Conservation (phyloP, 164 flowering plant genomes). For the Malania oleifera region DNA sequence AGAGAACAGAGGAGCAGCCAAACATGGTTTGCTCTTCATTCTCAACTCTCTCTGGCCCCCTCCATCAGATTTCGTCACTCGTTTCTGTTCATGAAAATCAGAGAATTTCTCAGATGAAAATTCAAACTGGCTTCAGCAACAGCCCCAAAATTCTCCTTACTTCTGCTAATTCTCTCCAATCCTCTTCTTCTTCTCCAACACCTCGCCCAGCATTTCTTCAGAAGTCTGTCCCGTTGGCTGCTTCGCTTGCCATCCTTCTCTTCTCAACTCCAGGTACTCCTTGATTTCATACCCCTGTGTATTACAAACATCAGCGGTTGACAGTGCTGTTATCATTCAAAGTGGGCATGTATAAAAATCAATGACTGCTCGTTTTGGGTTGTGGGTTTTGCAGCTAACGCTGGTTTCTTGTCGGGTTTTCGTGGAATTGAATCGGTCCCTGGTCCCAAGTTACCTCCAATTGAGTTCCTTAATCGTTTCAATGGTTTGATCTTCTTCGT, state of each 20-base stretch:
- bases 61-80: constrained; percentile 8
- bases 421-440: constrained; percentile 75
- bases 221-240: constrained; percentile 39
- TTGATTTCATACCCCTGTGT: neutral
- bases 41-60: constrained; percentile 15
- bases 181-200: constrained; percentile 16
- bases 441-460: constrained; percentile 65
- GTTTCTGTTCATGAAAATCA: constrained; percentile 8
- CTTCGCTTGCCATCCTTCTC: constrained; percentile 37
- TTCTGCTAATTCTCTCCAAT: constrained; percentile 1
- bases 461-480: constrained; percentile 58
- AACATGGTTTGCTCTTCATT: constrained; percentile 30
- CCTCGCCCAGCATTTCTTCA: constrained; percentile 10
- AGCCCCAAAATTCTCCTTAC: constrained; percentile 9
- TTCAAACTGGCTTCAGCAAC: constrained; percentile 4
- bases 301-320: too few relatives aligned
- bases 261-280: constrained; percentile 43
- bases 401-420: constrained; percentile 68
- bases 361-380: neutral
- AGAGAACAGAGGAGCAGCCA: constrained; percentile 9
- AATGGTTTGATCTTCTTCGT: constrained; percentile 46
- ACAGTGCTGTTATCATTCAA: neutral
- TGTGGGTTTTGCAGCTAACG: constrained; percentile 50
- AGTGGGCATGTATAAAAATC: neutral
- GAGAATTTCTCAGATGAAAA: constrained; percentile 6